Percentiles rank a stretch among this genome's conserved stretches.
Conservation (phyloP, 1,139 yeast genomes). For the Taphrina wiesneri region DNA sequence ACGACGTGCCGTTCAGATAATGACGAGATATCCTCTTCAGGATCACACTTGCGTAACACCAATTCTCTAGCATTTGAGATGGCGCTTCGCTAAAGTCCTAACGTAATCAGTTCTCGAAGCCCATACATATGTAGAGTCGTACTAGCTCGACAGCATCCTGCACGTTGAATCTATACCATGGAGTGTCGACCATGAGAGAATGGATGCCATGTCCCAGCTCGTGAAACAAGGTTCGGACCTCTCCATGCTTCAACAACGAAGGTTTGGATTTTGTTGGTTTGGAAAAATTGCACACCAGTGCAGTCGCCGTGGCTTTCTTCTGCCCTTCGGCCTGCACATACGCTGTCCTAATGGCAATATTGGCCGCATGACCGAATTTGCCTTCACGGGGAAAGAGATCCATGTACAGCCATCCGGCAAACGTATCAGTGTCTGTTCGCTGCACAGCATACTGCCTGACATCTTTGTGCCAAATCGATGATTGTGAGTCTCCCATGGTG, state of each 20-base stretch:
- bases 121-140: neutral
- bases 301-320: slow-evolving; percentile 68
- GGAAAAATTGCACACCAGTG: slow-evolving; percentile 81
- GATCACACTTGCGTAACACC: slow-evolving; percentile 77
- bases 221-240: slow-evolving; percentile 82
- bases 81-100: slow-evolving; percentile 91
- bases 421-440: slow-evolving; percentile 63
- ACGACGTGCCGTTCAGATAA: slow-evolving; percentile 59
- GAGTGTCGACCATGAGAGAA: slow-evolving; percentile 66
- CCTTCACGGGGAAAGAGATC: slow-evolving; percentile 85
- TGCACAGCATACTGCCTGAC: slow-evolving; percentile 74
- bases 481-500: slow-evolving; percentile 42
- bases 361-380: slow-evolving; percentile 85
- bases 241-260: slow-evolving; percentile 71
- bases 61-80: slow-evolving; percentile 82
- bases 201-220: slow-evolving; percentile 90
- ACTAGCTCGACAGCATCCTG: slow-evolving; percentile 7
- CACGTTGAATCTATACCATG: slow-evolving; percentile 60
- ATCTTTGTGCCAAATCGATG: slow-evolving; percentile 70
- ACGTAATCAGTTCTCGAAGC: slow-evolving; percentile 50
- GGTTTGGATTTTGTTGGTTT: slow-evolving; percentile 72
- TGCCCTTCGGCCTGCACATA: slow-evolving; percentile 52
- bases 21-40: slow-evolving; percentile 64
- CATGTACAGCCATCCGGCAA: slow-evolving; percentile 75
- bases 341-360: slow-evolving; percentile 70